Base-by-base conservation (phyloP, 768 basidiomycete species). In the Hygrophorus pudorinus region DNA sequence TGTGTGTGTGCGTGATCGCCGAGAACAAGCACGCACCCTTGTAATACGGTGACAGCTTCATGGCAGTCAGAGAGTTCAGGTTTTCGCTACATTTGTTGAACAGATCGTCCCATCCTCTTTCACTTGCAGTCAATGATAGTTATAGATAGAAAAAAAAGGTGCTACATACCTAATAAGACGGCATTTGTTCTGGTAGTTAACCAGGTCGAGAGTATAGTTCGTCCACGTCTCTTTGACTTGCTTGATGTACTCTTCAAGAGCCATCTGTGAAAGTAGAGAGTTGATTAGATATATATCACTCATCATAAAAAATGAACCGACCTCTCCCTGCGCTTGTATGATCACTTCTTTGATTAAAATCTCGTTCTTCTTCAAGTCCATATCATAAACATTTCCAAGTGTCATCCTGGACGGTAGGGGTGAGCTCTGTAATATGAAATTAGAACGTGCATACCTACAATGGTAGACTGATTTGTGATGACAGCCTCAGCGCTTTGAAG, bases 181-280 rank as follows among this genome's bases (percentile, higher is more conserved):
- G 54, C 94, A 98, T 61, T 94, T 99, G 62, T 91, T 98, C 70
- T 98, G 96, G 59, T 98, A 99, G 59, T 97, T 94, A 53, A 97
- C 88, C 36, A 99, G 71, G 53, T 98, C 96, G 41, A 99, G 72
- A 1, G 91, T 88, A 58, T 97, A 98, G 55, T 76, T 91, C 1
- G 88, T 85, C 96, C 96, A 99, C 1, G 76, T 87, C 64, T 98
- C 96, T 61, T 91, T 91, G 57, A 99, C 96, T 64, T 94, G 87
- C 47, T 85, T 85, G 60, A 96, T 84, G 60, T 92, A 96, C 58
- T 93, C 91, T 60, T 96, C 92, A 18, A 94, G 73, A 11, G 90
- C 90, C 87, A 92, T 88, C 83, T 97, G 65, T 31, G 57, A 49
- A 41, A 50, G 53, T 53, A 64, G 45, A 65, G 58, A 43, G 53